Evolutionary conservation across 2,329 filamentous ascomycete genomes (phyloP), one percentile per base, ranked within the genome.

Genomic region (Acrocalymma vagum): DNA sequence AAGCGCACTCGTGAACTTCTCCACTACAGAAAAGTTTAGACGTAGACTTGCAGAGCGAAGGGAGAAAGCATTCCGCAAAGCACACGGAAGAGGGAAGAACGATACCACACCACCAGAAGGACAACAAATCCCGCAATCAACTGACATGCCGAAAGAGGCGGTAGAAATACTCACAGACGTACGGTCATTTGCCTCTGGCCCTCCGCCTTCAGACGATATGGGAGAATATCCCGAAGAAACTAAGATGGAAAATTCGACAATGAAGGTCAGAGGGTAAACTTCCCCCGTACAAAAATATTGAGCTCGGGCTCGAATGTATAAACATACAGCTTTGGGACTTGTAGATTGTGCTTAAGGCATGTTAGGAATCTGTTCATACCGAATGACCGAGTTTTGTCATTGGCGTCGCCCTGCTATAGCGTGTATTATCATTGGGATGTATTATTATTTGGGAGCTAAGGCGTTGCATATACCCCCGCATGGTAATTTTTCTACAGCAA

Each of bases 1-100:
- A 50, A 70, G 78, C 7, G 80, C 80, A 10, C 74, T 90, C 20
- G 75, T 74, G 20, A 74, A 80, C 18, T 79, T 90, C 51, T 81
- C 76, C 1, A 72, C 70, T 50, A 63, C 58, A 1, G 37, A 53
- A 20, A 29, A 51, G 32, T 38, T 37, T 9, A 51, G 42, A 11
- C 30, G 26, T 9, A 34, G 30, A 9, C 39, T 44, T 10, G 42
- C 23, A 30, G 27, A 38, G 11, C 32, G 27, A 22, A 45, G 48
- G 36, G 21, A 43, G 13, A 21, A 42, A 24, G 42, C 38, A 9
- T 37, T 10, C 17, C 27, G 15, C 20, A 37, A 13, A 21, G 30
- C 13, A 29, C 18, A 13, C 23, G 40, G 29, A 11, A 25, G 14
- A n/a, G 17, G 13, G 14, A 40, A 29, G 27, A 22, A 37, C 24